Conservation (phyloP, 371 early-diverging fungal genomes). For the Amoeboaphelidium protococcarum region DNA sequence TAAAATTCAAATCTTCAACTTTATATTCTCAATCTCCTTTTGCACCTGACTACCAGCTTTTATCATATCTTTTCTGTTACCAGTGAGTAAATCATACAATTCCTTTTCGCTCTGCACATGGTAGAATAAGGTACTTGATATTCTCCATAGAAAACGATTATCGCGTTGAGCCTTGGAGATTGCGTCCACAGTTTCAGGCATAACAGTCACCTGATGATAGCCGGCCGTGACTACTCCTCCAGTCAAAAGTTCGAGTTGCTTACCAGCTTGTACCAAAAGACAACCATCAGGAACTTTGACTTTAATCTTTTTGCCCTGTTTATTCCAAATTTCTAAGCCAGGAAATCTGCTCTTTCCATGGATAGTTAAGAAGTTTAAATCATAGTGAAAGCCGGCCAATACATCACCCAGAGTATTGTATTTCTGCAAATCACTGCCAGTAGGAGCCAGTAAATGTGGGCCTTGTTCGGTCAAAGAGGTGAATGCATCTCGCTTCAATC, state of each 20-base stretch:
- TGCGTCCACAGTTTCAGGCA: slow-evolving; percentile 18
- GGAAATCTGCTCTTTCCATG: slow-evolving; percentile 45
- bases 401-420: slow-evolving; percentile 27
- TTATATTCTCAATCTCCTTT: slow-evolving; percentile 28
- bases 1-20: too few species aligned
- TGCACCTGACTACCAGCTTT: slow-evolving; percentile 27
- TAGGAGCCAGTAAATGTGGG: slow-evolving; percentile 39
- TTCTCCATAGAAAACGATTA: slow-evolving; percentile 29
- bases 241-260: slow-evolving; percentile 34
- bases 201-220: slow-evolving; percentile 40
- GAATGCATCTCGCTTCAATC: slow-evolving; percentile 19
- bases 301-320: slow-evolving; percentile 21
- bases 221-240: slow-evolving; percentile 33
- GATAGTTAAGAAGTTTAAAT: slow-evolving; percentile 36
- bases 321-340: slow-evolving; percentile 39
- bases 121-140: slow-evolving; percentile 36
- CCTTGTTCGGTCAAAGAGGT: slow-evolving; percentile 20
- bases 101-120: slow-evolving; percentile 30
- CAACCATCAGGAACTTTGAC: slow-evolving; percentile 34
- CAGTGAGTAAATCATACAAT: too few species aligned
- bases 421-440: slow-evolving; percentile 27
- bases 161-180: slow-evolving; percentile 10
- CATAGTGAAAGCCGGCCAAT: slow-evolving; percentile 29
- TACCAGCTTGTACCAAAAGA: slow-evolving; percentile 37
- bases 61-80: slow-evolving; percentile 10